These are phyloP conservation scores for Stevia rebaudiana DNA, from an alignment of 140 eudicot species.

Conservation along the genomic window DNA sequence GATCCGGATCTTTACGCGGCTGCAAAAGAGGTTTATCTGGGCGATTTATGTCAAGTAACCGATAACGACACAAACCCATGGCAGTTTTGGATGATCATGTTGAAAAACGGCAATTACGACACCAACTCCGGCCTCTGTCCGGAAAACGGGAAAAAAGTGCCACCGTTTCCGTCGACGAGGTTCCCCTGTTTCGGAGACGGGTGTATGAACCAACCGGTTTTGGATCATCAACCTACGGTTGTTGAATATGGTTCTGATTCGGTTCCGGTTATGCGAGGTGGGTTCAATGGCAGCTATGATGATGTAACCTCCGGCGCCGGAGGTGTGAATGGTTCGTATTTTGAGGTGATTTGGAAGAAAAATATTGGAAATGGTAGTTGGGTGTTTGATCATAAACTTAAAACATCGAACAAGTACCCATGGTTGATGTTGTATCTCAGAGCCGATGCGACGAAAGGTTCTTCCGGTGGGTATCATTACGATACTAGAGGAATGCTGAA, in stretches of 20 bases:
- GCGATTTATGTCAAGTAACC: constrained; percentile 53
- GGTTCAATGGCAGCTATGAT: constrained; percentile 71
- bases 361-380: constrained; percentile 57
- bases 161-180: constrained; percentile 48
- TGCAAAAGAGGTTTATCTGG: constrained; percentile 64
- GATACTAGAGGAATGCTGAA: constrained; percentile 87
- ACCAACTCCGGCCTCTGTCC: constrained; percentile 61
- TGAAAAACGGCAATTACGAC: constrained; percentile 84
- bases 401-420: constrained; percentile 57
- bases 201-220: constrained; percentile 78
- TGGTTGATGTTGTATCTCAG: constrained; percentile 88
- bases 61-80: constrained; percentile 44
- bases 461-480: constrained; percentile 82
- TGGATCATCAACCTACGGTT: constrained; percentile 43
- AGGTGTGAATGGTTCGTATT: constrained; percentile 39
- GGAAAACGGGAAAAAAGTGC: constrained; percentile 53
- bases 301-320: constrained; percentile 24
- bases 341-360: constrained; percentile 72
- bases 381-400: constrained; percentile 57
- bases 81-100: constrained; percentile 90
- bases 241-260: constrained; percentile 9
- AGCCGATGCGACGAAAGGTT: constrained; percentile 89
- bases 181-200: constrained; percentile 71
- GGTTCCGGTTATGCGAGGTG: constrained; percentile 42
- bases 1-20: constrained; percentile 66